Base-by-base conservation (phyloP, 345 rosid genomes). In the Anacardium occidentale region DNA sequence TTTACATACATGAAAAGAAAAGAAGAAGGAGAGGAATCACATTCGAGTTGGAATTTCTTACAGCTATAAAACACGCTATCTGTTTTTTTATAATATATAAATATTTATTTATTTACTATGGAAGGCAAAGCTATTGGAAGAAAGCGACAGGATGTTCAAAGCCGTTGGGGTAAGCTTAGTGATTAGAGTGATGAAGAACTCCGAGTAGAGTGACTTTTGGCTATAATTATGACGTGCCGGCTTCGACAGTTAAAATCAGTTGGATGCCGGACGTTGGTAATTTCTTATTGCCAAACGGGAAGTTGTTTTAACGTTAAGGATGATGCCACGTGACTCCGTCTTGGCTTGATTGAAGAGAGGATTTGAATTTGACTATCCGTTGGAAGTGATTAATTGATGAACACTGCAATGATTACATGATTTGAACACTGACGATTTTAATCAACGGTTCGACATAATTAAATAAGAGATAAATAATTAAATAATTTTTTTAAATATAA, bases 21-120 rank as follows among this genome's bases (percentile, higher is more conserved):
- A 2, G 24, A 58, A 73, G 37, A 51, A 34, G 24, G 48, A 20
- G 47, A 54, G 26, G 76, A 71, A 78, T 78, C 74, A 74, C 75
- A 81, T 75, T 26, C 44, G 59, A 80, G 74, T 77, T 66, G 63
- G 69, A 62, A 72, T 44, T 76, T 60, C 61, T 75, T 71, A 76
- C 66, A 59, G 71, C 72, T 69, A 48, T 12, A 48, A 24, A 12
- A 51, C 5, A 32, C 9, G 10, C 7, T 29, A 10, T 34, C 37
- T 69, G 9, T 40, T 24, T 54, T 21, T 40, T 25, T 21, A 13
- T 37, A 12, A 22, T 6, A 6, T 58, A 29, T 29, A 29, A 29
- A 29, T 3, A 29, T 45, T 18, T 25, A 11, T 29, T 9, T 8
- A 0, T 4, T 13, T 22, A 7, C 24, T 44, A 20, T 55, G 20